Conservation (phyloP, 441 rosid genomes). For the Pelargonium citronellum region DNA sequence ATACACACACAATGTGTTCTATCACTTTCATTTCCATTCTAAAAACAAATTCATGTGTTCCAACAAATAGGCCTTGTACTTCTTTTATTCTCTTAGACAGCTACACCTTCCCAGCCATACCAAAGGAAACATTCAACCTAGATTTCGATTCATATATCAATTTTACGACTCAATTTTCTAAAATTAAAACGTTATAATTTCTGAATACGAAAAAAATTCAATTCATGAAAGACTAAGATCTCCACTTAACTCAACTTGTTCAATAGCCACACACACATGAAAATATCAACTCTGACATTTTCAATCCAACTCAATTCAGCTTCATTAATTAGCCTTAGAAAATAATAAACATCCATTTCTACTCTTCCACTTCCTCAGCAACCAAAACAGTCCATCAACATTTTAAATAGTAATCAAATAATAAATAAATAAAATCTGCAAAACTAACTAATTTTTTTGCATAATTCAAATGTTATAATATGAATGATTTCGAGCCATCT, state of each 20-base stretch:
- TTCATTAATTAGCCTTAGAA: not conserved
- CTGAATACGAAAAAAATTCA: not conserved
- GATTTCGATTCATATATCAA: not conserved
- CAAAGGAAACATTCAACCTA: not conserved
- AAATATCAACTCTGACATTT: no score
- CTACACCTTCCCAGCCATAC: not conserved
- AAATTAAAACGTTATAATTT: not conserved
- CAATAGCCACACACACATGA: no score
- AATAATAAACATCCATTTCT: not conserved
- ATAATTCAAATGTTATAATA: not conserved
- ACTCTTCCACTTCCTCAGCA: slow-evolving; percentile 2
- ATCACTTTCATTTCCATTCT: not conserved
- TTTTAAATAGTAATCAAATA: not conserved
- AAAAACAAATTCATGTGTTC: not conserved
- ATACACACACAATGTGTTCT: not conserved
- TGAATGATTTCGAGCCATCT: not conserved
- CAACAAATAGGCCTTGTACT: not conserved
- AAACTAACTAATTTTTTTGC: no score
- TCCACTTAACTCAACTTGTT: not conserved
- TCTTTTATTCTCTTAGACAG: not conserved
- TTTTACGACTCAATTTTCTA: not conserved
- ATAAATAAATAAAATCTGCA: not conserved
- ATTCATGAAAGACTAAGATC: not conserved
- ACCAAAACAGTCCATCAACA: not conserved
- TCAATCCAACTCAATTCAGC: not conserved